Base-by-base conservation (phyloP, 345 rosid genomes). In the Reutealis trisperma region DNA sequence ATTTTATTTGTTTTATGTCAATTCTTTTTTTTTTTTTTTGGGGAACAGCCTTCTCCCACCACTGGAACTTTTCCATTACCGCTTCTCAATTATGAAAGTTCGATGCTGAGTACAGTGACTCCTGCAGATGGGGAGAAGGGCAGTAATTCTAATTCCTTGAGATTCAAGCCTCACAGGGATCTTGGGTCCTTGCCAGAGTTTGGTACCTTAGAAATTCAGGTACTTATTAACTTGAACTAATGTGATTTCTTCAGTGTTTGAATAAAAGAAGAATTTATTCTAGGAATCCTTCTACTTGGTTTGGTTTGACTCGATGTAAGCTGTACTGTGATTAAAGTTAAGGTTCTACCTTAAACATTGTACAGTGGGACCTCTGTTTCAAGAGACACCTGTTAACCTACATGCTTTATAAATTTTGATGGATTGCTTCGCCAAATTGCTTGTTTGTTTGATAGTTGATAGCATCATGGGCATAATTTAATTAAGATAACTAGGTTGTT, bases 41-140 rank as follows among this genome's bases (percentile, higher is more conserved):
- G 54, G 77, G 45, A 51, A 27, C 80, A 85, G 88, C 93, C 91
- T 24, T 95, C 98, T 79, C 98, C 99, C 5, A 95, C 99, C 41
- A 93, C 98, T 4, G 98, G 98, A 72, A 92, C 89, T 49, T 89
- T 93, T 75, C 82, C 77, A 2, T 21, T 82, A 14, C 72, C 85
- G 41, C 61, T 70, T 30, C 77, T 72, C 21, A 67, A 71, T 74
- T 77, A 71, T 71, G 89, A 80, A 58, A 63, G 61, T 82, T 67
- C 60, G n/a, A 12, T 80, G 82, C 68, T 45, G 59, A 75, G 52
- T 67, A 25, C 77, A 73, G 75, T 63, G 60, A 63, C 67, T 73
- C 52, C 37, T 44, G 73, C 44, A 22, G 81, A 81, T 22, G 74
- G 66, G 13, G 76, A 81, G 8, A 62, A 27, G 69, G 78, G 75